Evolutionary conservation across 2,329 filamentous ascomycete species (phyloP).

Genomic region (Cladosporium oxysporum): DNA sequence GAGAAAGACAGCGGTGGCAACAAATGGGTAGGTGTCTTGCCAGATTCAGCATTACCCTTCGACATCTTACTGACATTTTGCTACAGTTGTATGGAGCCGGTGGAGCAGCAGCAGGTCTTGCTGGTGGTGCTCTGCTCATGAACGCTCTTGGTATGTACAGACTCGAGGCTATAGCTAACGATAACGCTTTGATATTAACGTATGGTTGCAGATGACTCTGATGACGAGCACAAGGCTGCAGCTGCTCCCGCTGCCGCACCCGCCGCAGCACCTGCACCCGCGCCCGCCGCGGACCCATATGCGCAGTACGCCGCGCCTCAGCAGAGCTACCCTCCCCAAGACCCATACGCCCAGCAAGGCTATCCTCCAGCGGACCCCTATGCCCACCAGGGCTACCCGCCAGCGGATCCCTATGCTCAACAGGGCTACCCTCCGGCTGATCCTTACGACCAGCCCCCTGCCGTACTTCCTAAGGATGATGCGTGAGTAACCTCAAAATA

Average conservation of each 20-base stretch:
- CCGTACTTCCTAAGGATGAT: slow-evolving; percentile 19
- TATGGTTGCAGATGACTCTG: slow-evolving; percentile 36
- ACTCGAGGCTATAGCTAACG: neutral
- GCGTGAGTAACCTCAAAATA: neutral
- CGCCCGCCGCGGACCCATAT: slow-evolving; percentile 7
- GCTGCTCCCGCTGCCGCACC: slow-evolving; percentile 22
- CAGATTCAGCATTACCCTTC: neutral
- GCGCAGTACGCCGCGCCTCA: neutral
- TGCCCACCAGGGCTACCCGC: neutral
- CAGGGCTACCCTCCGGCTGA: slow-evolving; percentile 22
- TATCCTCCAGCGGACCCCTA: neutral
- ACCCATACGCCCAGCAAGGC: slow-evolving; percentile 1
- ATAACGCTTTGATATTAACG: slow-evolving; percentile 22
- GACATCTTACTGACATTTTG: neutral
- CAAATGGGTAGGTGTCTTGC: neutral
- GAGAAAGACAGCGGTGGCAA: slow-evolving; percentile 20
- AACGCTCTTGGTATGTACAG: slow-evolving; percentile 56
- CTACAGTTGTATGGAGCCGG: slow-evolving; percentile 54
- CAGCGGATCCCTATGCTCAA: neutral
- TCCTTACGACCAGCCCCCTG: slow-evolving; percentile 21
- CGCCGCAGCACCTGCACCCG: neutral
- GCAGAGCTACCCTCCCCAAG: slow-evolving; percentile 1
- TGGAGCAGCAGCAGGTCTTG: slow-evolving; percentile 57
- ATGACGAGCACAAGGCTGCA: slow-evolving; percentile 35
- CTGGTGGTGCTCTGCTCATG: slow-evolving; percentile 60